A percentile compares a stretch with the other conserved stretches of the same genome.
Conservation (phyloP, 495 filamentous ascomycete genomes). For the Penicillium daleae region DNA sequence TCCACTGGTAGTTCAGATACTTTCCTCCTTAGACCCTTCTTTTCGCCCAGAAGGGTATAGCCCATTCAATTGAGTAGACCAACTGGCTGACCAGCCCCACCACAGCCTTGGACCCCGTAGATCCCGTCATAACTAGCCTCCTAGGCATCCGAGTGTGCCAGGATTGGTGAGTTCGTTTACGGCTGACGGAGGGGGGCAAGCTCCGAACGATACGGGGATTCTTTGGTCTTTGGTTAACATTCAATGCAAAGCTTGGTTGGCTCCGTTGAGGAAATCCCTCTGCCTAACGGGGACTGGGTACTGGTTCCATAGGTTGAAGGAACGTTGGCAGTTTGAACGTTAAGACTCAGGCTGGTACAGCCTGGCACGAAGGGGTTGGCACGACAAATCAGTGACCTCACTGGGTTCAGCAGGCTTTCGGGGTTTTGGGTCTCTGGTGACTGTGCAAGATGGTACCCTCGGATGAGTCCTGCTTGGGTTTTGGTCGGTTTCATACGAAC, state of each 20-base stretch:
- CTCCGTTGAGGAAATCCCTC: conserved; percentile 2
- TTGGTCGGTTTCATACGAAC: background rate
- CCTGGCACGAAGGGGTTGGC: background rate
- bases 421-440: too few species aligned
- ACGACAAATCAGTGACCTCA: background rate
- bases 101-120: conserved; percentile 2
- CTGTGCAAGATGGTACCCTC: background rate
- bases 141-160: too few species aligned
- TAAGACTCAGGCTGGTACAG: background rate
- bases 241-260: conserved; percentile 5
- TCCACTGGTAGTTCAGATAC: too few species aligned
- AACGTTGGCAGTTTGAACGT: background rate
- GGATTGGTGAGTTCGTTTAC: conserved; percentile 4
- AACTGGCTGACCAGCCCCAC: background rate
- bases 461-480: background rate
- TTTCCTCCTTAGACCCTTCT: background rate
- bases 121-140: background rate
- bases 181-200: background rate
- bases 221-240: too few species aligned
- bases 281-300: background rate
- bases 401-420: too few species aligned
- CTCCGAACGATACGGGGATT: background rate
- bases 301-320: background rate
- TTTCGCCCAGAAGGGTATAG: background rate
- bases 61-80: too few species aligned